Conservation (phyloP, 2,329 filamentous ascomycete species). For the Proliferodiscus dingleyae region DNA sequence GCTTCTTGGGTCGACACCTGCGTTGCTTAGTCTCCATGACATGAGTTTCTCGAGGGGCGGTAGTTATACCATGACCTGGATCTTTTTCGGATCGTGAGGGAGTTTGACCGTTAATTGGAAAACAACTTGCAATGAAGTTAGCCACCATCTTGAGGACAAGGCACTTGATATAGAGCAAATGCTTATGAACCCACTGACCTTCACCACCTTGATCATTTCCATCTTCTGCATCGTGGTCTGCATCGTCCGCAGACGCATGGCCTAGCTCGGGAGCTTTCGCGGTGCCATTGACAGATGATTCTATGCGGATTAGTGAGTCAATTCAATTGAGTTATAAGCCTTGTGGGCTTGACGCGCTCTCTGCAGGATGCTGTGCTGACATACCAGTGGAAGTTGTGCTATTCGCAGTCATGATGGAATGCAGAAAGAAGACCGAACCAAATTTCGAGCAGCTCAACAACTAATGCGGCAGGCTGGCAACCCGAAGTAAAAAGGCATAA, state of each 20-base stretch:
- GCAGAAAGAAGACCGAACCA: too few species aligned
- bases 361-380: conserved; percentile 4
- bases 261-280: conserved; percentile 14
- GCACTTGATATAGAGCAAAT: background rate
- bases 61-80: conserved; percentile 78
- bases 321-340: too few species aligned
- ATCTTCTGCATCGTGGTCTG: conserved; percentile 22
- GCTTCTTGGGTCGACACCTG: conserved; percentile 91
- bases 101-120: conserved; percentile 70
- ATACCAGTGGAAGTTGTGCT: conserved; percentile 25
- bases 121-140: conserved; percentile 38
- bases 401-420: conserved; percentile 28
- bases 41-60: conserved; percentile 1
- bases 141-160: conserved; percentile 6
- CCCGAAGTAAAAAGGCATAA: conserved; percentile 13
- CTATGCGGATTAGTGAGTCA: conserved; percentile 8
- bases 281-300: conserved; percentile 15
- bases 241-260: conserved; percentile 21
- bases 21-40: conserved; percentile 24
- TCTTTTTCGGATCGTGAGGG: conserved; percentile 72
- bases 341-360: too few species aligned
- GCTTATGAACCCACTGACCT: conserved; percentile 21
- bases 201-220: conserved; percentile 26
- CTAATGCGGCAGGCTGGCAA: too few species aligned
- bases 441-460: too few species aligned